Evolutionary conservation across 768 basidiomycete species (phyloP).

Genomic region (Leccinum subtestaceum): DNA sequence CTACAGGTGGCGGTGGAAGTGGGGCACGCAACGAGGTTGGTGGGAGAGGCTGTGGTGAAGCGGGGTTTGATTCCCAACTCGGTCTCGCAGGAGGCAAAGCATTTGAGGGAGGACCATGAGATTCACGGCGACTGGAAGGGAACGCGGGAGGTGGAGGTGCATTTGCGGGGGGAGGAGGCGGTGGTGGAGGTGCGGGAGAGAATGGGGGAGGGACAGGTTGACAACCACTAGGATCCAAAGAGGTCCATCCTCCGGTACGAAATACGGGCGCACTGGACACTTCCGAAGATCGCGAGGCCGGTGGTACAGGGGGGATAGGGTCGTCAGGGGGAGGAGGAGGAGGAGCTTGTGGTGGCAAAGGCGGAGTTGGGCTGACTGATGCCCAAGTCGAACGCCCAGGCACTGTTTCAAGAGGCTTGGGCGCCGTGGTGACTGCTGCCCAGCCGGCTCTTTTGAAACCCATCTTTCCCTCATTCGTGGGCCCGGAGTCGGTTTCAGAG

Average conservation of each 20-base stretch:
- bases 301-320: conserved; percentile 14
- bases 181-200: conserved; percentile 14
- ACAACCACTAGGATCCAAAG: conserved; percentile 51
- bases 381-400: conserved; percentile 18
- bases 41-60: conserved; percentile 6
- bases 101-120: conserved; percentile 8
- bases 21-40: conserved; percentile 12
- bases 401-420: conserved; percentile 11
- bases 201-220: conserved; percentile 25
- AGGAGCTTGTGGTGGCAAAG: conserved; percentile 15
- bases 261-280: conserved; percentile 43
- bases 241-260: conserved; percentile 65
- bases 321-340: conserved; percentile 11
- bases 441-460: conserved; percentile 49
- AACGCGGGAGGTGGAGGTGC: not conserved
- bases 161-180: conserved; percentile 11
- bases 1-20: conserved; percentile 21
- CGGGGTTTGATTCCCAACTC: conserved; percentile 1
- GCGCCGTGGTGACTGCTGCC: conserved; percentile 35
- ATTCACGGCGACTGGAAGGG: conserved; percentile 8
- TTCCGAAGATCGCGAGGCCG: conserved; percentile 14
- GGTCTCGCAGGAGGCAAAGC: conserved; percentile 6
- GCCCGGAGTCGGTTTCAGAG: conserved; percentile 20
- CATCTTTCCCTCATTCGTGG: conserved; percentile 17
- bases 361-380: conserved; percentile 18